These are phyloP conservation scores for Raffaelea arxii DNA, from an alignment of 2,329 filamentous ascomycete species.

Conservation along the genomic window DNA sequence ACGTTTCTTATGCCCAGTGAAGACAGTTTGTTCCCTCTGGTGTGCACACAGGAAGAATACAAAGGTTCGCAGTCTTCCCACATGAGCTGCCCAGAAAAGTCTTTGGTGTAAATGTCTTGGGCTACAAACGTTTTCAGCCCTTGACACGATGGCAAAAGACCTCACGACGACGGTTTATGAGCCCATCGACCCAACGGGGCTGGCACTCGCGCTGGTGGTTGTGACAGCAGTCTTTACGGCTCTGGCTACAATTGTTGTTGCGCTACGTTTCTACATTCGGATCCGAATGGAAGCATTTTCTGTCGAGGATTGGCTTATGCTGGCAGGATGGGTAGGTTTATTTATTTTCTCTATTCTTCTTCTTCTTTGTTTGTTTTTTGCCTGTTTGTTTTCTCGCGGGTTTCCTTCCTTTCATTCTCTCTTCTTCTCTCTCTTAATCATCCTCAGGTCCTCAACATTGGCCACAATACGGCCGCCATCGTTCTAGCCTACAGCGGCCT, in stretches of 20 bases:
- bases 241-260: slow-evolving; percentile 13
- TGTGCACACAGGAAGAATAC: no score
- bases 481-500: background rate
- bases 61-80: no score
- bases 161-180: background rate
- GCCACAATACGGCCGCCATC: background rate
- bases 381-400: background rate
- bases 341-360: no score
- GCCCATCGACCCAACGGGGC: slow-evolving; percentile 2
- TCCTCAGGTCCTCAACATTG: background rate
- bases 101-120: no score
- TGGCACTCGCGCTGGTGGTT: slow-evolving; percentile 3
- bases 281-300: background rate
- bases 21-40: no score
- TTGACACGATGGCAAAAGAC: background rate
- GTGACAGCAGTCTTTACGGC: slow-evolving; percentile 11
- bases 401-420: background rate
- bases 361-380: no score
- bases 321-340: no score
- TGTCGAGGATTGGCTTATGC: slow-evolving; percentile 5
- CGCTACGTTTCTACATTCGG: slow-evolving; percentile 14
- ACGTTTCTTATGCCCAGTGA: no score
- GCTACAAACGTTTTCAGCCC: no score
- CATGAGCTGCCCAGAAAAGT: no score
- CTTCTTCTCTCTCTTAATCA: background rate